Base-by-base conservation (phyloP, 176 grass and related monocot genomes). In the Aegilops bicornis region DNA sequence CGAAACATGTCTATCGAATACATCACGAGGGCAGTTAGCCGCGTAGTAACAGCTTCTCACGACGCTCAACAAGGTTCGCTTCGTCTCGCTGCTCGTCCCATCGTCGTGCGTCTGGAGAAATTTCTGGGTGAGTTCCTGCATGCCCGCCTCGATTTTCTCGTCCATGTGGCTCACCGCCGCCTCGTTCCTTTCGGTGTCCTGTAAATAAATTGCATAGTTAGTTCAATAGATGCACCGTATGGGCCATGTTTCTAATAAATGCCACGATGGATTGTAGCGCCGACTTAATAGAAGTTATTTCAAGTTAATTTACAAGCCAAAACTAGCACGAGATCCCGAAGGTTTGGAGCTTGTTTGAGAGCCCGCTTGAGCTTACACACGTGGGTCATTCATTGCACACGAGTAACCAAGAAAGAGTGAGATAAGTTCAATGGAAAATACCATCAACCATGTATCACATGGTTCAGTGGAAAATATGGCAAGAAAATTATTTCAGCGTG, bases 11-110 rank as follows among this genome's bases (percentile, higher is more conserved):
- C 3, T 74, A 33, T 87, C 71, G 0, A 94, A 25, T 15, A 42
- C 13, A 58, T 65, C 1, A 2, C 62, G 27, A 4, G 87, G 73
- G 47, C 87, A 91, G 60, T 83, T 83, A 22, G 24, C 36, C 58
- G 50, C 78, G 66, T 87, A 94, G 64, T 85, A 94, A 52, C 82
- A 88, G 17, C 89, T 88, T 79, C 79, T 89, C 6, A 87, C 85
- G 16, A 92, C 54, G 22, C 60, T 40, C 25, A 91, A 72, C n/a
- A 92, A 78, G 23, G 92, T 90, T 22, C 80, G 67, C 73, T 90
- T 94, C 2, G 87, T 89, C 63, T 19, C 31, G 33, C 68, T 58
- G 32, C 20, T 65, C 20, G 70, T 17, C 64, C 67, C 58, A 13
- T 79, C 76, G 50, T 79, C 37, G 0, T 79, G 73, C 4, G 36